Conservation (phyloP, 768 basidiomycete species). For the Coprinellus aureogranulatus region DNA sequence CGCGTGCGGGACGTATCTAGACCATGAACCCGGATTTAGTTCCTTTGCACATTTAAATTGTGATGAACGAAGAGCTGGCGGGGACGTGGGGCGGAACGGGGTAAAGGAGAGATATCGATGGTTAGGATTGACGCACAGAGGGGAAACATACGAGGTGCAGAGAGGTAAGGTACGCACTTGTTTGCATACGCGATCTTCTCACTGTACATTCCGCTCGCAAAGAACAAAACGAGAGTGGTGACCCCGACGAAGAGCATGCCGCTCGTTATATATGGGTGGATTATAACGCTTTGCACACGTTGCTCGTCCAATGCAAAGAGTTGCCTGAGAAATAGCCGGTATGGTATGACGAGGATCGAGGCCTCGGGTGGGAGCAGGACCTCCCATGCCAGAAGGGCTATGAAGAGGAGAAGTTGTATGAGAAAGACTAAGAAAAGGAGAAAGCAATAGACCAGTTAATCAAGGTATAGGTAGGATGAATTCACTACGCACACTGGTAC, state of each 20-base stretch:
- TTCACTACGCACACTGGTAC: slow-evolving; percentile 65
- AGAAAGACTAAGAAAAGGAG: slow-evolving; percentile 68
- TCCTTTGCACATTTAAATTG: too few species aligned
- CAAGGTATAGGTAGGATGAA: slow-evolving; percentile 12
- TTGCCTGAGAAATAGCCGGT: slow-evolving; percentile 46
- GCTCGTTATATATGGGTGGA: slow-evolving; percentile 74
- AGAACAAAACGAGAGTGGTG: slow-evolving; percentile 90
- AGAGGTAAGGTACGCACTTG: slow-evolving; percentile 54
- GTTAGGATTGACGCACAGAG: too few species aligned
- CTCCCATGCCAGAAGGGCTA: slow-evolving; percentile 72
- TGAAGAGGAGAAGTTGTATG: slow-evolving; percentile 60
- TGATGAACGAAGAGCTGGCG: too few species aligned
- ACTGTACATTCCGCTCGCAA: slow-evolving; percentile 92
- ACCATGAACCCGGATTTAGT: too few species aligned
- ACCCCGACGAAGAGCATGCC: slow-evolving; percentile 84
- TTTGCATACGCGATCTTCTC: slow-evolving; percentile 97
- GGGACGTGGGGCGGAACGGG: too few species aligned
- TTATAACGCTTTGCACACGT: too few species aligned
- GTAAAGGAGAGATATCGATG: too few species aligned
- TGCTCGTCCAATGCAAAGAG: too few species aligned
- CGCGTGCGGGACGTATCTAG: slow-evolving; percentile 95
- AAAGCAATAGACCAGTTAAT: slow-evolving; percentile 10
- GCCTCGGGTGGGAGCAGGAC: slow-evolving; percentile 64
- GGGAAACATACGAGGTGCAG: neutral
- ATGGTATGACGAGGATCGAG: slow-evolving; percentile 65